These are phyloP conservation scores for Yamadazyma buinensis DNA, from an alignment of 1,139 yeast species.

Conservation along the genomic window DNA sequence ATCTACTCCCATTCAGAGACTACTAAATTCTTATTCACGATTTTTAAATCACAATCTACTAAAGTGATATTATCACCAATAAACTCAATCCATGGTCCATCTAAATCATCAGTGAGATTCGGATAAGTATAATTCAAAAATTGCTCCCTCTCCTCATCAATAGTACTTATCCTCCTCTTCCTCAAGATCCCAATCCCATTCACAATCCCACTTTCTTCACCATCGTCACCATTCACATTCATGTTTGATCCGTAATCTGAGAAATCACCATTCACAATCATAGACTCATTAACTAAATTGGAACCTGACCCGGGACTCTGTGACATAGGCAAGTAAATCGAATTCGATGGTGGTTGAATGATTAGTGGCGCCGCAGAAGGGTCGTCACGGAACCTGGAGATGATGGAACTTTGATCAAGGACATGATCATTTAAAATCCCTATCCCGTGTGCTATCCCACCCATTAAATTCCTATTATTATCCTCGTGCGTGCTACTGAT, in stretches of 20 bases:
- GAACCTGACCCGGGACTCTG: too few species aligned
- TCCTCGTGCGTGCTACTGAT: neutral
- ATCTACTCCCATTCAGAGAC: slow-evolving; percentile 42
- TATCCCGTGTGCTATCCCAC: slow-evolving; percentile 3
- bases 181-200: neutral
- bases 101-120: slow-evolving; percentile 39
- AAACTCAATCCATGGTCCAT: slow-evolving; percentile 60
- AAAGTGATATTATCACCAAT: slow-evolving; percentile 48
- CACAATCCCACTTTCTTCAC: too few species aligned
- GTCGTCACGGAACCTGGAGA: neutral
- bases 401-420: slow-evolving; percentile 6
- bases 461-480: too few species aligned
- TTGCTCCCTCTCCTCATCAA: slow-evolving; percentile 55
- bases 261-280: slow-evolving; percentile 19
- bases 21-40: slow-evolving; percentile 28
- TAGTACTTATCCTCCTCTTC: slow-evolving; percentile 38
- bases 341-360: neutral
- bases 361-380: neutral
- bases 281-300: slow-evolving; percentile 29
- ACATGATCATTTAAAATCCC: slow-evolving; percentile 1
- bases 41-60: slow-evolving; percentile 23
- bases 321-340: too few species aligned
- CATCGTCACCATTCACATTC: neutral
- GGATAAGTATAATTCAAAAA: slow-evolving; percentile 52
- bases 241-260: slow-evolving; percentile 10